phyloP scores from a whole-genome alignment of 371 early-diverging fungal species.

The Smittium culicis region DNA sequence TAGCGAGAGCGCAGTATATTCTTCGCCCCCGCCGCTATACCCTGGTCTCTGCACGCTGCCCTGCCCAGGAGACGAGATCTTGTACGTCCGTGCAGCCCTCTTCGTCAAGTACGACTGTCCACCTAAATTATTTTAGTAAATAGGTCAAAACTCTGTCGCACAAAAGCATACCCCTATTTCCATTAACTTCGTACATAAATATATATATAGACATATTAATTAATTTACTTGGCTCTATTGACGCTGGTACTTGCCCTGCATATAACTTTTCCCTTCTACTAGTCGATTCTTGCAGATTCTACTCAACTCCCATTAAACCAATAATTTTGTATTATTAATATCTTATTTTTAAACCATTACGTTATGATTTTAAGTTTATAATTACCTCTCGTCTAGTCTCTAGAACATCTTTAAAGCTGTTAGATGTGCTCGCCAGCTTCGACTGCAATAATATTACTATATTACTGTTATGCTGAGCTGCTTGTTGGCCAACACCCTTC shows the following conservation, averaged over 20 bases:
- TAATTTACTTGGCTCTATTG: neutral
- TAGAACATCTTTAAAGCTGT: slow-evolving; percentile 81
- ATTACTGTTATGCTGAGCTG: slow-evolving; percentile 79
- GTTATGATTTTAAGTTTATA: too few relatives aligned
- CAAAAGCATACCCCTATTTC: too few relatives aligned
- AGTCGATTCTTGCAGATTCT: slow-evolving; percentile 61
- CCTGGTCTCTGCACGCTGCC: neutral
- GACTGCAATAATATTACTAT: slow-evolving; percentile 83
- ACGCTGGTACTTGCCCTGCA: slow-evolving; percentile 8
- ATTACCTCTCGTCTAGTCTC: slow-evolving; percentile 69
- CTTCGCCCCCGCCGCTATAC: neutral
- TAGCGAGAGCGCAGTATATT: neutral
- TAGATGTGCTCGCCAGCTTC: slow-evolving; percentile 72
- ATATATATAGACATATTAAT: too few relatives aligned
- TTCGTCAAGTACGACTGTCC: neutral
- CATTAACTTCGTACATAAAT: too few relatives aligned
- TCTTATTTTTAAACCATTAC: neutral
- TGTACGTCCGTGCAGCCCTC: neutral
- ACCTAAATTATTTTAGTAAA: neutral
- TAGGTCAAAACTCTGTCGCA: neutral
- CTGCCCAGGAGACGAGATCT: neutral
- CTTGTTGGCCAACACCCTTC: slow-evolving; percentile 44
- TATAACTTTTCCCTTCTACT: slow-evolving; percentile 46
- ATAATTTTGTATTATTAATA: neutral
- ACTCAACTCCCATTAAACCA: slow-evolving; percentile 1